Percentiles rank a stretch among this genome's conserved stretches.
phyloP scores from a whole-genome alignment of 306 rosid species.

The Crotalaria pallida region DNA sequence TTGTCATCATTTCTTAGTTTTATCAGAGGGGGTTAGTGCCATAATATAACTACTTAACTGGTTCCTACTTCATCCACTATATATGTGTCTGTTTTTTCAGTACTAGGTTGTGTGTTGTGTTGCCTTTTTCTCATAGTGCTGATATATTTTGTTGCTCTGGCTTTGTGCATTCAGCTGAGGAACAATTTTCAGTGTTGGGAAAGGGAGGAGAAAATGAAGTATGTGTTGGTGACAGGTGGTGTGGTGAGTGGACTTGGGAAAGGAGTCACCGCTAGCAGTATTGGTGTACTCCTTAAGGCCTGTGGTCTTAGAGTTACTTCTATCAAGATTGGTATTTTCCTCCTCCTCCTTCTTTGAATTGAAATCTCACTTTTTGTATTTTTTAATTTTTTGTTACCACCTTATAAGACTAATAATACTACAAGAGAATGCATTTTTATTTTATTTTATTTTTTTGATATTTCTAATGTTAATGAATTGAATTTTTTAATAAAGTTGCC shows the following conservation, averaged over 20 bases:
- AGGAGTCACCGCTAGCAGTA: slow-evolving; percentile 90
- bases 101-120: slow-evolving; percentile 18
- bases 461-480: neutral
- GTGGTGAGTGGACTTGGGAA: slow-evolving; percentile 94
- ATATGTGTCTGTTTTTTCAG: slow-evolving; percentile 6
- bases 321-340: slow-evolving; percentile 72
- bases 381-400: neutral
- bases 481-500: neutral
- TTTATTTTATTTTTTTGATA: too few relatives aligned
- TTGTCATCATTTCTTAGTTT: slow-evolving; percentile 48
- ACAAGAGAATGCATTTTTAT: neutral
- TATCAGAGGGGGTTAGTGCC: slow-evolving; percentile 39
- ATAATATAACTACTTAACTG: neutral
- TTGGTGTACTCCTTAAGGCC: slow-evolving; percentile 69
- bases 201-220: slow-evolving; percentile 55
- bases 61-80: neutral
- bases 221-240: slow-evolving; percentile 88
- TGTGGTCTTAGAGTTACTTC: slow-evolving; percentile 89
- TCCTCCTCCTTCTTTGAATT: neutral
- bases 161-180: slow-evolving; percentile 34
- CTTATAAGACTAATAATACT: neutral
- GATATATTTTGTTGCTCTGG: slow-evolving; percentile 9
- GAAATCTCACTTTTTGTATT: neutral
- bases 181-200: slow-evolving; percentile 1
- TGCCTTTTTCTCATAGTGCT: slow-evolving; percentile 22